Percentiles rank a stretch among this genome's conserved stretches.
phyloP scores from a whole-genome alignment of 1,139 yeast species.

The Geotrichum citri-aurantii region DNA sequence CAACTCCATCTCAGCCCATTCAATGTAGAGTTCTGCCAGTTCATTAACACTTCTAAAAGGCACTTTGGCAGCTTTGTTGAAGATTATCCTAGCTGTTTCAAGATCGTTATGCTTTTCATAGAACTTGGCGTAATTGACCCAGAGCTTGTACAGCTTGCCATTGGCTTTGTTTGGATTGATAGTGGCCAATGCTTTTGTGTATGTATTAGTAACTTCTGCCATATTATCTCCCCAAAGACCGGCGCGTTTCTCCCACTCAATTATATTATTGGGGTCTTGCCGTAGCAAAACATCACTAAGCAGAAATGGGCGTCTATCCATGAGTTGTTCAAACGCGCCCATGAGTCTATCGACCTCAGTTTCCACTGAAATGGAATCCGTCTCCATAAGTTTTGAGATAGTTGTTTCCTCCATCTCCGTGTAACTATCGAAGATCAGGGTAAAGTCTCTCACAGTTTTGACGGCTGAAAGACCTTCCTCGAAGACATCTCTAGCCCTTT shows the following conservation, averaged over 20 bases:
- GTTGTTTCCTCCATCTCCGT: conserved; percentile 56
- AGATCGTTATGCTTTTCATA: conserved; percentile 54
- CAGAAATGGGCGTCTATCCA: conserved; percentile 50
- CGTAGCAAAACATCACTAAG: conserved; percentile 63
- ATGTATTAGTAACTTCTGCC: conserved; percentile 49
- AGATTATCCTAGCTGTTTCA: conserved; percentile 58
- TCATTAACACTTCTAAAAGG: conserved; percentile 62
- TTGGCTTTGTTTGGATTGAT: conserved; percentile 57
- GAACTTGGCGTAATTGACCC: conserved; percentile 65
- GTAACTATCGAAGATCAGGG: conserved; percentile 56
- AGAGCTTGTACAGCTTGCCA: conserved; percentile 42
- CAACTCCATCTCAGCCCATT: conserved; percentile 67
- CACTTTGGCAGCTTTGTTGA: conserved; percentile 62
- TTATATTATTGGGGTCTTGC: conserved; percentile 56
- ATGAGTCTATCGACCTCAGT: conserved; percentile 43
- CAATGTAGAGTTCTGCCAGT: conserved; percentile 58
- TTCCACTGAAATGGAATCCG: conserved; percentile 29
- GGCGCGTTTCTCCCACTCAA: conserved; percentile 63
- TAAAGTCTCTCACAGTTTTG: conserved; percentile 56
- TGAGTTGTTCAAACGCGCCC: conserved; percentile 49
- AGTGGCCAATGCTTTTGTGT: conserved; percentile 59
- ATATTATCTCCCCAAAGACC: conserved; percentile 40
- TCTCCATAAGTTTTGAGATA: conserved; percentile 39
- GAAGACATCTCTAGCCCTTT: conserved; percentile 46
- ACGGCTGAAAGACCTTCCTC: conserved; percentile 45